Evolutionary conservation across 139 green algal genomes (phyloP).

Genomic region (Chlorella sp.): DNA sequence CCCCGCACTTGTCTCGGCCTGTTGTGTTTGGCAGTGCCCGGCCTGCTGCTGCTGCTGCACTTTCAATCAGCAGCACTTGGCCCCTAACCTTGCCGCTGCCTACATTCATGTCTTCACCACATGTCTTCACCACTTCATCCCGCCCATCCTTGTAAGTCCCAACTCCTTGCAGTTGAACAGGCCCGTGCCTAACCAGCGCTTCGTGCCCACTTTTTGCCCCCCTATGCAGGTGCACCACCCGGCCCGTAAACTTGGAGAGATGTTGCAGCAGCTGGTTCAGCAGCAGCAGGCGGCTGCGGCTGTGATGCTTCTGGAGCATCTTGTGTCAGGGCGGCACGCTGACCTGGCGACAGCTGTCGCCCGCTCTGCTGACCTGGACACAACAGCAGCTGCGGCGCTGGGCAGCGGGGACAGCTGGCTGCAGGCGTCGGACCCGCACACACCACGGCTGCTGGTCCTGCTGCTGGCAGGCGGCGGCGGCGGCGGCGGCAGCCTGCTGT

Average conservation of each 20-base stretch:
- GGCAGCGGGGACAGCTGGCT: neutral
- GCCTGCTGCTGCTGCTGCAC: too few relatives aligned
- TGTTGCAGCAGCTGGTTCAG: constrained; percentile 22
- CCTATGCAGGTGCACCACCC: constrained; percentile 27
- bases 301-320: constrained; percentile 3
- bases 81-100: too few relatives aligned
- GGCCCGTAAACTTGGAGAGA: constrained; percentile 19
- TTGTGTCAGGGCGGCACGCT: neutral
- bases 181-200: neutral
- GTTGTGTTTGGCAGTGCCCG: too few relatives aligned
- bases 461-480: constrained; percentile 9
- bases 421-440: neutral
- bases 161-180: neutral
- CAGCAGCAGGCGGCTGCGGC: neutral
- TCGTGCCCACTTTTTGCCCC: neutral
- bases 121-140: too few relatives aligned
- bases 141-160: too few relatives aligned
- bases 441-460: neutral
- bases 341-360: neutral
- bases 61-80: too few relatives aligned
- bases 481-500: constrained; percentile 2
- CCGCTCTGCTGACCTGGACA: constrained; percentile 7
- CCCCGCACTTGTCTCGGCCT: too few relatives aligned
- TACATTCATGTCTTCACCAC: too few relatives aligned
- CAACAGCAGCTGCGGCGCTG: neutral